Evolutionary conservation across 2,329 filamentous ascomycete genomes (phyloP), one percentile per base, ranked within the genome.

Genomic region (Hypoxylon rubiginosum): DNA sequence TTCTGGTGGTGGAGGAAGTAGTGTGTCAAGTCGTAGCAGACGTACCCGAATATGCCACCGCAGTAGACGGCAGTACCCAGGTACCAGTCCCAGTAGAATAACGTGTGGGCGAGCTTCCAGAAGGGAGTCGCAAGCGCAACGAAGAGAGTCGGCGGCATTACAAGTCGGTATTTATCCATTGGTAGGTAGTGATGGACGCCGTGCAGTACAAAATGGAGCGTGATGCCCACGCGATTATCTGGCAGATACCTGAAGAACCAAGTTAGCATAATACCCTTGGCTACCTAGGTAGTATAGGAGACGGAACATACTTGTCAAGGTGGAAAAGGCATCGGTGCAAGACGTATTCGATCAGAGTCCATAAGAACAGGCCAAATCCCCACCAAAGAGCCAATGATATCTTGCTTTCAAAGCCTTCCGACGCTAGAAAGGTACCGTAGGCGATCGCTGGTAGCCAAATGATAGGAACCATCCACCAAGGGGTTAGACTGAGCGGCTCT

Each of bases 1-100:
- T 93, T 97, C 82, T 92, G 89, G 83, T 99, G 96, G 80, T 99
- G 96, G 41, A 99, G 87, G 86, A 99, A 99, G 85, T 98, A 99
- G 80, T 99, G 96, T 1, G 96, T 99, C 83, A 97, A 76, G 79
- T 99, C 96, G 82, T 99, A 99, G 84, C 92, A 94, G 68, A 97
- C 87, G 79, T 99, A 99, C 62, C 96, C 96, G 74, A 97, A 97
- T 69, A 99, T 90, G 67, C 94, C 96, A 53, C 96, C 96, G 74
- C 90, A 95, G 83, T 87, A 99, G 3, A 93, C 91, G 21, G 90
- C 88, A 0, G 90, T 88, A 4, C 90, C 96, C 9, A 91, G 87
- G 79, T 92, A 86, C 94, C 94, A 98, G 80, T 95, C 88, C 82
- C 90, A 94, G 78, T 83, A 91, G 79, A 99, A 93, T 58, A 98